Conservation (phyloP, 2,329 filamentous ascomycete species). For the Mollisiaceae sp. region DNA sequence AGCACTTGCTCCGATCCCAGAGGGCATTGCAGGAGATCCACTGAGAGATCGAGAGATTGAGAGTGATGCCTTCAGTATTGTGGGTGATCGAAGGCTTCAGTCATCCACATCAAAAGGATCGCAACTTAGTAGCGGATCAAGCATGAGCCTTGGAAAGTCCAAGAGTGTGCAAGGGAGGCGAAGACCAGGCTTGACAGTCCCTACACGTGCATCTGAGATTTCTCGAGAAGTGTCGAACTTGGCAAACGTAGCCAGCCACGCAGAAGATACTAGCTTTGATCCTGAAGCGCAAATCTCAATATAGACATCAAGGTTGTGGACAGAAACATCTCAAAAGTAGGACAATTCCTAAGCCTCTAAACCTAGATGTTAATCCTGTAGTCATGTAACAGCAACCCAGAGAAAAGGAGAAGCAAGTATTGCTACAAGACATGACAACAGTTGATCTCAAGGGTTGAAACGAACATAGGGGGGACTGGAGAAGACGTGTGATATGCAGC, state of each 20-base stretch:
- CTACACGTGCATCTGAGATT: constrained; percentile 6
- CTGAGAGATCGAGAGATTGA: constrained; percentile 12
- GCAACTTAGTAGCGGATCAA: not conserved
- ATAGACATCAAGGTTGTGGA: not conserved
- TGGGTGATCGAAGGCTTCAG: constrained; percentile 6
- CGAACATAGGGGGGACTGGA: not conserved
- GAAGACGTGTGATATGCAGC: not conserved
- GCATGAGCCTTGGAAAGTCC: constrained; percentile 9
- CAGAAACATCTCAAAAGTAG: not conserved
- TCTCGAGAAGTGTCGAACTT: constrained; percentile 6
- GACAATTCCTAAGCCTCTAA: not conserved
- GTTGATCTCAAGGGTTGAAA: not conserved
- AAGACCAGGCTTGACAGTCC: constrained; percentile 10
- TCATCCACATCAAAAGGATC: not conserved
- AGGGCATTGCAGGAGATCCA: constrained; percentile 15
- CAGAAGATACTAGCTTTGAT: constrained; percentile 10
- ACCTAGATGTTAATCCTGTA: not conserved
- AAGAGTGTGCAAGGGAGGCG: constrained; percentile 17
- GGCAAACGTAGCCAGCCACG: not conserved
- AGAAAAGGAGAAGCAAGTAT: not conserved
- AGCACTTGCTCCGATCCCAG: constrained; percentile 6
- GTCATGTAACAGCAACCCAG: not conserved
- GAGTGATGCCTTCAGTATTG: not conserved
- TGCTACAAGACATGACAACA: too few species aligned
- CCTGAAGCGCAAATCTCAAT: constrained; percentile 16